phyloP scores from a whole-genome alignment of 805 yeast genomes.

The Kuraishia floccosa region DNA sequence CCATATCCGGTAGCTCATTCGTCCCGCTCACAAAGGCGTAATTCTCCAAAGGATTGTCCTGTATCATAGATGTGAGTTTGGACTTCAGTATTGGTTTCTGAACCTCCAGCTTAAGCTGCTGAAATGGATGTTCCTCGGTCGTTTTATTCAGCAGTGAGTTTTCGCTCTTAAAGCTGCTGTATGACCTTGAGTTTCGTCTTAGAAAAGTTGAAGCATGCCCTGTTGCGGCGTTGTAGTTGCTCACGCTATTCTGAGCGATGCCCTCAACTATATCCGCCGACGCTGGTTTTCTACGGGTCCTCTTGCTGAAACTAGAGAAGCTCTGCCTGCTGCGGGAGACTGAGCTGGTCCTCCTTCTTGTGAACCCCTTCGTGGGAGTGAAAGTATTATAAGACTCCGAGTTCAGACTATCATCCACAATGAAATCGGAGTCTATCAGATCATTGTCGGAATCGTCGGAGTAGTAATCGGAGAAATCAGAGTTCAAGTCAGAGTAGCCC shows the following conservation, averaged over 20 bases:
- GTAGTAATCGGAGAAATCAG: slow-evolving; percentile 7
- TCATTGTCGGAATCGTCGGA: slow-evolving; percentile 26
- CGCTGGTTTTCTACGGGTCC: no score
- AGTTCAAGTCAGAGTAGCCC: slow-evolving; percentile 14
- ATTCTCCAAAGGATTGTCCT: slow-evolving; percentile 30
- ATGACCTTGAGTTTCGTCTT: slow-evolving; percentile 6
- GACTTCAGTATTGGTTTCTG: slow-evolving; percentile 12
- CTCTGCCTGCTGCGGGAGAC: no score
- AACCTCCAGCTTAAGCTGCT: slow-evolving; percentile 1
- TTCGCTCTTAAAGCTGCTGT: no score
- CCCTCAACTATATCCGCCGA: no score
- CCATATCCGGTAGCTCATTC: not conserved
- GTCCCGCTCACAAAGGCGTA: slow-evolving; percentile 19
- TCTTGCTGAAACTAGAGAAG: no score
- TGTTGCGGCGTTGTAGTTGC: no score
- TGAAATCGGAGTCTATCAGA: slow-evolving; percentile 27
- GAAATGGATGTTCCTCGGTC: not conserved
- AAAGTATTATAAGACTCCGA: not conserved
- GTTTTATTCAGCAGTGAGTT: not conserved
- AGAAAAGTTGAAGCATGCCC: no score
- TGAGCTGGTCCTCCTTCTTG: no score
- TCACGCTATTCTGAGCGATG: no score
- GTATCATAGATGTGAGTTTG: slow-evolving; percentile 31
- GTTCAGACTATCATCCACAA: not conserved
- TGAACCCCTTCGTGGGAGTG: slow-evolving; percentile 8